Base-by-base conservation (phyloP, 129 eudicot genomes). In the Cynara cardunculus region DNA sequence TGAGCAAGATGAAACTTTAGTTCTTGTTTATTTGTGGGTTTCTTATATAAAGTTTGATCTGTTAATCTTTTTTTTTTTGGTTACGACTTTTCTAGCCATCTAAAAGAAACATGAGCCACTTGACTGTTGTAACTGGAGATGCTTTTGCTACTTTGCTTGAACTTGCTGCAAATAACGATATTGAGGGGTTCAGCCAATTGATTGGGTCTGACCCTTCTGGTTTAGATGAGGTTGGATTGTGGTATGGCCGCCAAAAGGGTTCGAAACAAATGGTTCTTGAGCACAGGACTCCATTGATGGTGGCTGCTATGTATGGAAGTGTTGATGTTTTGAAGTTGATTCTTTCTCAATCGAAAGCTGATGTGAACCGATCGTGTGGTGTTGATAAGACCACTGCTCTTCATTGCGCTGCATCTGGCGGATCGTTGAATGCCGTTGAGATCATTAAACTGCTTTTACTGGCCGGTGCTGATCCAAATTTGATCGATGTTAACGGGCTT, bases 181-280 rank as follows among this genome's bases (percentile, higher is more conserved):
- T 87, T 13, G 85, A 90, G 44, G 92, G 88, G 67, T 90, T 90
- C 76, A 78, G 75, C 73, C 77, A 30, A 75, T 73, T 14, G 31
- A 74, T 87, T 5, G 92, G 84, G 25, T 74, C 73, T 3, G 85
- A 87, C 28, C 88, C 92, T 2, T 86, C 90, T 34, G 85, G 80
- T 34, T 76, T 93, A 25, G 90, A 93, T 68, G 93, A 89, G 75
- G 90, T 86, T 62, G 97, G 97, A 25, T 71, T 84, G 21, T 92
- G 97, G 97, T 92, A 92, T 78, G 91, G 90, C 19, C 93, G 97
- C 46, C 88, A 90, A 87, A 89, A 90, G 81, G 93, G 97, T 67
- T 90, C 96, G 7, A 93, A 86, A 37, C 91, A 90, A 16, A 93
- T 93, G 97, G 96, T 90, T 88, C 88, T 90, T 26, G 93, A 88